Base-by-base conservation (phyloP, 345 rosid genomes). In the Rhizophora apiculata region DNA sequence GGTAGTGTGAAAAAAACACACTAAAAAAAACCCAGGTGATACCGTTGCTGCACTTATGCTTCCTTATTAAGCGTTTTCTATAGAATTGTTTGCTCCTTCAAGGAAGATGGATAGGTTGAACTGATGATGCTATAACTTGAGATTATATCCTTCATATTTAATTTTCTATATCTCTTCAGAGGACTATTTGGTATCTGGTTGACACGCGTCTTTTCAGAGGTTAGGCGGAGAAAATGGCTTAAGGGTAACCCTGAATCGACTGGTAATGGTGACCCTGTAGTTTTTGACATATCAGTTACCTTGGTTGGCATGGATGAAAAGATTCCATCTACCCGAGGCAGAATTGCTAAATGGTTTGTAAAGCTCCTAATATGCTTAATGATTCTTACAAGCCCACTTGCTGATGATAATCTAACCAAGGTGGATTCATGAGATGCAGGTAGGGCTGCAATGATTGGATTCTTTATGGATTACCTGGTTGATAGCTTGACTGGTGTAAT, bases 261-360 rank as follows among this genome's bases (percentile, higher is more conserved):
- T 16, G 87, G 82, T 66, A 94, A 91, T 22, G 85, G 91, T 6
- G 90, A 88, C 53, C 95, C 86, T 71, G 83, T 94, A 22, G 79
- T 91, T 65, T 94, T 94, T 34, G 95, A 94, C 73, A 89, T 97
- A 21, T 85, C 97, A 60, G 83, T 87, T 19, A 51, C 98, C 97
- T 58, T 94, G 97, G 98, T 94, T 97, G 98, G 85, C 88, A 49
- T 94, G 97, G 98, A 82, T 87, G 71, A 89, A 89, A 83, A 85
- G 96, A 68, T 94, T 83, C 79, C 97, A 94, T 79, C 87, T 94
- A 49, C 96, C 97, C 7, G 97, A 91, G 83, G 96, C 96, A 15
- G 97, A 91, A 77, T 77, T 85, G 36, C 92, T 91, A 6, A 94
- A 94, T 64, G 98, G 98, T 91, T 30, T 56, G 85, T 82, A 49